Conservation (phyloP, 208 protist genomes). For the Sergeia podlipaevii region DNA sequence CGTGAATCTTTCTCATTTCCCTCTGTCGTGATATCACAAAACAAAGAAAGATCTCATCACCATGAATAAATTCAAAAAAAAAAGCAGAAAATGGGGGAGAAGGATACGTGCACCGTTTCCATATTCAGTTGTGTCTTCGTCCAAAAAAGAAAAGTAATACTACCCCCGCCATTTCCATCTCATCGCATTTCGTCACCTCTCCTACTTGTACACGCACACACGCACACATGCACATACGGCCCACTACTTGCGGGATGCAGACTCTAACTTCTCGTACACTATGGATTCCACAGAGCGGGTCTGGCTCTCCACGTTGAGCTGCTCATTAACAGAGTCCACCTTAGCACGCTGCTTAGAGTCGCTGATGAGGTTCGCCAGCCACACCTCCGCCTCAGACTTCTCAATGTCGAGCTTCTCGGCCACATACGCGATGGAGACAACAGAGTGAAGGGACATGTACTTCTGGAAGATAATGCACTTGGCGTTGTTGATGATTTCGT, state of each 20-base stretch:
- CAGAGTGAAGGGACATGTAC: constrained; percentile 81
- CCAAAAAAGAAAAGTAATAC: too few relatives aligned
- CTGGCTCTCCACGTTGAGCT: constrained; percentile 79
- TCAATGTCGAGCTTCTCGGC: constrained; percentile 72
- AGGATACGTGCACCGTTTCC: too few relatives aligned
- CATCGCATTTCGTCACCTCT: too few relatives aligned
- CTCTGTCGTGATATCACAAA: too few relatives aligned
- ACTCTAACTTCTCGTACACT: constrained; percentile 78
- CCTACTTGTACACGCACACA: too few relatives aligned
- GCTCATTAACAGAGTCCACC: constrained; percentile 87
- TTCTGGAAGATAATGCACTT: constrained; percentile 83
- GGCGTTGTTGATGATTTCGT: constrained; percentile 68
- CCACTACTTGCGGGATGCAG: constrained; percentile 21
- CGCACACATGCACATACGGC: too few relatives aligned
- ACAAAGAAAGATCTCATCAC: too few relatives aligned
- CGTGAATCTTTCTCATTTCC: too few relatives aligned
- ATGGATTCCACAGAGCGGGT: constrained; percentile 62
- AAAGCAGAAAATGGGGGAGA: too few relatives aligned
- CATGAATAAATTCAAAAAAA: too few relatives aligned
- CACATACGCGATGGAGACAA: constrained; percentile 85
- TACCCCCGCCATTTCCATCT: too few relatives aligned
- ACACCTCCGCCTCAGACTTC: constrained; percentile 81
- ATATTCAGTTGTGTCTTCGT: too few relatives aligned
- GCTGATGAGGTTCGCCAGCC: constrained; percentile 89
- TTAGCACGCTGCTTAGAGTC: constrained; percentile 89